Conservation (phyloP, 2,329 filamentous ascomycete genomes). For the Claviceps sp. region DNA sequence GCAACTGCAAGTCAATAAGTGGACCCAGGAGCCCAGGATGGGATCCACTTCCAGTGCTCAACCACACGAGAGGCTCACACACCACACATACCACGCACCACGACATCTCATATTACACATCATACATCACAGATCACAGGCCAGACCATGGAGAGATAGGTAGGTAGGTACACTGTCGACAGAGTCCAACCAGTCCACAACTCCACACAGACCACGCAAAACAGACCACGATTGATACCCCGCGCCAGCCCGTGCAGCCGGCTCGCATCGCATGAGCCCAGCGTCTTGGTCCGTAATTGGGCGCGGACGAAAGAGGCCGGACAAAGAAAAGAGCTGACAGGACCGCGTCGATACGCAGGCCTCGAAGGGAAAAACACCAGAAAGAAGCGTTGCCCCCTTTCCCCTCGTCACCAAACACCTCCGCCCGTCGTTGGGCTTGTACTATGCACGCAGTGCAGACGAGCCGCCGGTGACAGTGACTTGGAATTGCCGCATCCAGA, state of each 20-base stretch:
- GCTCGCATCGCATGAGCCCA: background rate
- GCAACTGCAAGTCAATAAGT: background rate
- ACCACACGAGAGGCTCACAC: background rate
- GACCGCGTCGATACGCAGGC: background rate
- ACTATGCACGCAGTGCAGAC: constrained; percentile 4
- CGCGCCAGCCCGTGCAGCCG: background rate
- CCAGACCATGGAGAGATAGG: no score
- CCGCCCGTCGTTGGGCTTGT: constrained; percentile 2
- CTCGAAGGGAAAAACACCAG: background rate
- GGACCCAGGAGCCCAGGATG: background rate
- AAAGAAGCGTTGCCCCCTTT: background rate
- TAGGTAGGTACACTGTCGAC: no score
- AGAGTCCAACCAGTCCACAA: background rate
- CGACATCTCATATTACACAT: background rate
- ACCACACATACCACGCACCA: background rate
- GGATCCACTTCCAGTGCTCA: background rate
- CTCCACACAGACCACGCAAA: background rate
- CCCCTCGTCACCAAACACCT: background rate
- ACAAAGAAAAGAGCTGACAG: background rate
- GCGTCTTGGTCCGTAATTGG: background rate
- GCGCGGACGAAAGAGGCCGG: background rate
- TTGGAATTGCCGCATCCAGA: constrained; percentile 3
- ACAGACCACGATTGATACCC: background rate
- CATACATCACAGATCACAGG: background rate
- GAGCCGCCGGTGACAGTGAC: constrained; percentile 4